Conservation (phyloP, 2,329 filamentous ascomycete genomes). For the Phyllosticta capitalensis region DNA sequence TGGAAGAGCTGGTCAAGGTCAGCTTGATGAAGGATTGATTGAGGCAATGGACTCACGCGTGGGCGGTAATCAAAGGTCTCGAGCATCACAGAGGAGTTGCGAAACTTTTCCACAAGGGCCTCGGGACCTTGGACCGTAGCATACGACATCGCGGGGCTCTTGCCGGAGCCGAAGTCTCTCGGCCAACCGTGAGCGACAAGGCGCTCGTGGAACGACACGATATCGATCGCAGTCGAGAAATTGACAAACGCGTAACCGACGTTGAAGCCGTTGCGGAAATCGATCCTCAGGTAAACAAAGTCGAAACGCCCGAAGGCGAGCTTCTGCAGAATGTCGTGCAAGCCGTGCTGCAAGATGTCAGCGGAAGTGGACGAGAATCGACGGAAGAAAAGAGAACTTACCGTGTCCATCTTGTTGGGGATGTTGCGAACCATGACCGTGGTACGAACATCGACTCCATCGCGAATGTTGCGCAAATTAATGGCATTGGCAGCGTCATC, state of each 20-base stretch:
- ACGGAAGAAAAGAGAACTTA: constrained; percentile 19
- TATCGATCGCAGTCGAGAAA: constrained; percentile 69
- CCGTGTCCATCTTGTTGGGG: constrained; percentile 73
- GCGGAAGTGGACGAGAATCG: constrained; percentile 13
- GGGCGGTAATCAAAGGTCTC: constrained; percentile 74
- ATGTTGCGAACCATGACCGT: constrained; percentile 90
- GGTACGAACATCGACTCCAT: constrained; percentile 41
- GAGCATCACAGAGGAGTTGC: constrained; percentile 93
- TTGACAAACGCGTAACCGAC: constrained; percentile 98
- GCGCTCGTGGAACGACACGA: constrained; percentile 43
- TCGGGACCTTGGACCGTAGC: constrained; percentile 95
- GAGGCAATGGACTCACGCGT: constrained; percentile 48
- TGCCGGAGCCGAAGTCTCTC: constrained; percentile 54
- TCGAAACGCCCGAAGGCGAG: constrained; percentile 78
- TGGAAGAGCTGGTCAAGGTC: constrained; percentile 33
- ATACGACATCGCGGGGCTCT: constrained; percentile 84
- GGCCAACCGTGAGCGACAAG: constrained; percentile 12
- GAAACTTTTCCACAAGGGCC: constrained; percentile 86
- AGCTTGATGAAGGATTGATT: neutral
- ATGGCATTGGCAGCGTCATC: constrained; percentile 30
- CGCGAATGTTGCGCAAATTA: constrained; percentile 25
- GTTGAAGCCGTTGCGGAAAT: constrained; percentile 45
- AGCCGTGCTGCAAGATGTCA: constrained; percentile 20
- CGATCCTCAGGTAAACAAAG: constrained; percentile 89
- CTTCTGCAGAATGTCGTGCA: constrained; percentile 72